Evolutionary conservation across 306 rosid species (phyloP), one percentile per base, ranked within the genome.

Genomic region (Psophocarpus tetragonolobus): DNA sequence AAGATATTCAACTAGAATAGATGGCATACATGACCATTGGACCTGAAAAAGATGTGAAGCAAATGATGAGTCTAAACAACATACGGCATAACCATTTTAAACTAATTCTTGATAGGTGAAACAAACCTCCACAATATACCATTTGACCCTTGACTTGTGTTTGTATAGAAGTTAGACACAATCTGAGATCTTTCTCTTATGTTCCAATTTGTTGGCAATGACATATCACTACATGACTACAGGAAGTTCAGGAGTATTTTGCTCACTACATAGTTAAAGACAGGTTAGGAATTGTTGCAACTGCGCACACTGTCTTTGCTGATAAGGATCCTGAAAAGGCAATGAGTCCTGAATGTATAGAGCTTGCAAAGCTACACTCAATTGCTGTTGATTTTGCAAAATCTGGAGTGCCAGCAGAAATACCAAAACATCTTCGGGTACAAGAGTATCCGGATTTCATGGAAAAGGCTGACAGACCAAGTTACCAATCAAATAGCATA

Each of bases 341-440:
- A 27, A 12, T 35, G 83, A 87, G 64, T 9, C 66, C 45, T 0
- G 0, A 79, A 4, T 93, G 97, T 51, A 35, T 86, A 47, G 78
- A 90, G 84, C 96, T 93, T 11, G 97, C 96, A 18, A 90, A 79
- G 77, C 70, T 93, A 53, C 86, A 83, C 65, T 93, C 97, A 15
- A 38, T 79, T 3, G 98, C 98, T 0, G 97, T 94, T 9, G 98
- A 94, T 85, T 91, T 90, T 56, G 92, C 96, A 2, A 93, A 93
- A 76, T 90, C 97, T 1, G 98, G 97, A 1, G 81, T 90, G 3
- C 91, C 97, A 3, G 98, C 97, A 18, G 82, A 71, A 15, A 76
- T 91, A 23, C 93, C 96, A 7, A 74, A 1, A 4, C 75, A 83
- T 2, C 88, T 91, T 11, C 76, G 72, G 14, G 89, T 67, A 65